phyloP scores from a whole-genome alignment of 208 protist species.

The Balamuthia mandrillaris region DNA sequence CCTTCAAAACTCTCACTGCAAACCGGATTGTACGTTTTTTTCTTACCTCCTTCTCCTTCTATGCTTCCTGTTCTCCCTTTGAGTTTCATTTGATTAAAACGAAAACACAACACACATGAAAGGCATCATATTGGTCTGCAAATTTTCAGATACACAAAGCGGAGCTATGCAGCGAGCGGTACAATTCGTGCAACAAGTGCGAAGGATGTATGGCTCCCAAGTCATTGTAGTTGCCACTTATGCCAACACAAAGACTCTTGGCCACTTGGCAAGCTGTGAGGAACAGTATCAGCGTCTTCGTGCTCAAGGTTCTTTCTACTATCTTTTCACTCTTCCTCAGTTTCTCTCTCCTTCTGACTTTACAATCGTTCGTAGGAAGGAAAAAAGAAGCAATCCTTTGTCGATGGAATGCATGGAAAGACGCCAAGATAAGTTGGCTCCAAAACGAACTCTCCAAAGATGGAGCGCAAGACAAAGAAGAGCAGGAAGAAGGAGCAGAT shows the following conservation, averaged over 20 bases:
- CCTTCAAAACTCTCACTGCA: neutral
- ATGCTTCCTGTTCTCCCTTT: no score
- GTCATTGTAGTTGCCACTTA: constrained; percentile 22
- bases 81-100: no score
- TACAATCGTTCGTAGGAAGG: neutral
- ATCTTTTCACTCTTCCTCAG: neutral
- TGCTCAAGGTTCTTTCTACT: neutral
- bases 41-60: no score
- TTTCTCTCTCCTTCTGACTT: no score
- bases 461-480: neutral
- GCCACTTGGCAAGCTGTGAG: constrained; percentile 16
- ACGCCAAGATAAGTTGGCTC: constrained; percentile 1
- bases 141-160: constrained; percentile 35
- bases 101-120: no score
- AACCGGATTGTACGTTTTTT: constrained; percentile 11
- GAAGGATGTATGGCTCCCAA: neutral
- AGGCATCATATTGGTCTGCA: neutral
- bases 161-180: constrained; percentile 8
- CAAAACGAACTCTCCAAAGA: neutral
- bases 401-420: constrained; percentile 19
- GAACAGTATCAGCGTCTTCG: neutral
- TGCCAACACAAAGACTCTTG: constrained; percentile 30
- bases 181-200: neutral
- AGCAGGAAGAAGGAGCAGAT: neutral
- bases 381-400: constrained; percentile 18